These are phyloP conservation scores for Pseudozyma tsukubaensis DNA, from an alignment of 1,284 basidiomycete genomes.

Conservation along the genomic window DNA sequence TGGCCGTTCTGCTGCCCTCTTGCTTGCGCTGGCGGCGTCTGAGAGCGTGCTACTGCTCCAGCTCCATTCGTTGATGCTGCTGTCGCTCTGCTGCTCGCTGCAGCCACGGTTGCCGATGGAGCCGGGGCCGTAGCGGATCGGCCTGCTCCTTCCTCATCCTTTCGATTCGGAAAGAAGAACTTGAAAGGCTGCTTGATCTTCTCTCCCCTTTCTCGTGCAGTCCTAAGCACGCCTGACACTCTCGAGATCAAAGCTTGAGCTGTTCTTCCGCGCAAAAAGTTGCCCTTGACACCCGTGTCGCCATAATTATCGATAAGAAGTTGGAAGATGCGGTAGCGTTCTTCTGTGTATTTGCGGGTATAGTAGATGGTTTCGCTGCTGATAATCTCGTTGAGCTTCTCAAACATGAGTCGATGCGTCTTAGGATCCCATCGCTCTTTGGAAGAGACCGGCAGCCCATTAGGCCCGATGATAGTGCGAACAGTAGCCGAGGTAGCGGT, in stretches of 20 bases:
- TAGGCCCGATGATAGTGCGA: slow-evolving; percentile 30
- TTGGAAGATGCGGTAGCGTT: slow-evolving; percentile 41
- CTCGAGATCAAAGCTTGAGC: slow-evolving; percentile 36
- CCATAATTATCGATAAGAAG: slow-evolving; percentile 43
- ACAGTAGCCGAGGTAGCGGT: slow-evolving; percentile 27
- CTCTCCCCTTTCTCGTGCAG: slow-evolving; percentile 30
- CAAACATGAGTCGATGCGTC: slow-evolving; percentile 44
- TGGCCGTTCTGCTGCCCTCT: background rate
- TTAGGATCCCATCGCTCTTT: slow-evolving; percentile 45
- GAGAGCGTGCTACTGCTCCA: slow-evolving; percentile 4
- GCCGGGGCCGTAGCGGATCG: slow-evolving; percentile 16
- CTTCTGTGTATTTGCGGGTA: slow-evolving; percentile 38
- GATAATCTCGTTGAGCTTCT: slow-evolving; percentile 50
- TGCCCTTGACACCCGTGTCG: slow-evolving; percentile 37
- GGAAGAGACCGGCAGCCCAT: slow-evolving; percentile 34
- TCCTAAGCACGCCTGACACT: slow-evolving; percentile 30
- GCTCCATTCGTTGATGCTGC: slow-evolving; percentile 2
- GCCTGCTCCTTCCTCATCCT: slow-evolving; percentile 17
- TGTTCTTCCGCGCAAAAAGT: slow-evolving; percentile 38
- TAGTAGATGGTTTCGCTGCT: slow-evolving; percentile 32
- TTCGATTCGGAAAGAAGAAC: slow-evolving; percentile 44
- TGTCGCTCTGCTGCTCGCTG: slow-evolving; percentile 1
- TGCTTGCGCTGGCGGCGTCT: slow-evolving; percentile 16
- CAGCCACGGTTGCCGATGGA: background rate
- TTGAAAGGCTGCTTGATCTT: slow-evolving; percentile 48